A percentile compares a stretch with the other conserved stretches of the same genome.
These are phyloP conservation scores for Schizochytrium sp. DNA, from an alignment of 108 stramenopile species.

Conservation along the genomic window DNA sequence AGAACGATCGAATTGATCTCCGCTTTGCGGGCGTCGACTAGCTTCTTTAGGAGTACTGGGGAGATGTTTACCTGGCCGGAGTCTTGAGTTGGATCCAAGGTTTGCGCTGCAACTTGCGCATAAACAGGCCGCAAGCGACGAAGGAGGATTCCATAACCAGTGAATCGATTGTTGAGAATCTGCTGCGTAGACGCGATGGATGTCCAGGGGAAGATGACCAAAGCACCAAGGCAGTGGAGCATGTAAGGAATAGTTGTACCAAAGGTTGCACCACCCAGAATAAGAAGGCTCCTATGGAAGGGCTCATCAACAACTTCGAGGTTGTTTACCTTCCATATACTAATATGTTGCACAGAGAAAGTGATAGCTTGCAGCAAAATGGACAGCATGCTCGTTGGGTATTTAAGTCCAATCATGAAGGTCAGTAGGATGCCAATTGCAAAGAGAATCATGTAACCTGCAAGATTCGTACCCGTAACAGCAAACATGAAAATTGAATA, in stretches of 20 bases:
- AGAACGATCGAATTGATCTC: not conserved
- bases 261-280: slow-evolving; percentile 29
- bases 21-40: not conserved
- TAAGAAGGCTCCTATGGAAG: not conserved
- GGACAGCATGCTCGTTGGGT: slow-evolving; percentile 33
- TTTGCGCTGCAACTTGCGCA: not conserved
- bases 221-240: not conserved
- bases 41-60: not conserved
- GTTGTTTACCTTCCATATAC: not conserved
- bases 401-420: not conserved
- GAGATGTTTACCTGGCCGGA: not conserved
- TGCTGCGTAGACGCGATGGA: not conserved
- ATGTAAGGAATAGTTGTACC: not conserved
- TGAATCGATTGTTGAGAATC: not conserved
- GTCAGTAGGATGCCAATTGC: not conserved
- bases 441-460: slow-evolving; percentile 39
- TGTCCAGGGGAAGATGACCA: slow-evolving; percentile 37
- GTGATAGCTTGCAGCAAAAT: not conserved
- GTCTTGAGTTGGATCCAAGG: not conserved
- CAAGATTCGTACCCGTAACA: not conserved
- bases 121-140: not conserved
- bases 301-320: not conserved
- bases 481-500: slow-evolving; percentile 11
- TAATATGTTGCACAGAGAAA: not conserved
- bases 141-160: not conserved